Evolutionary conservation across 441 rosid genomes (phyloP), one percentile per base, ranked within the genome.

Genomic region (Erodium trifolium): DNA sequence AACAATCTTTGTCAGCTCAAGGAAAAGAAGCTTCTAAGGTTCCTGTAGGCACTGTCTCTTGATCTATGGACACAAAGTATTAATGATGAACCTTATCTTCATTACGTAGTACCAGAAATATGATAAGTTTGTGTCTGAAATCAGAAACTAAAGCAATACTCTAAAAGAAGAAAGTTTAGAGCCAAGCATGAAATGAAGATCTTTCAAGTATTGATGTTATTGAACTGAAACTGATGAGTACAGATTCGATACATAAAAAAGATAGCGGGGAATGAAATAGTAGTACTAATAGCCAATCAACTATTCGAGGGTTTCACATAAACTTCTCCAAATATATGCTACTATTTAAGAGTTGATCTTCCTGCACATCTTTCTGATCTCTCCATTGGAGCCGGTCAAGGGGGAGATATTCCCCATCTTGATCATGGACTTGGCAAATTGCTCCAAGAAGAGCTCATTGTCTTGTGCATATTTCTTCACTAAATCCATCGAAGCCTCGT

Each of bases 391-490:
- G n/a, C 70, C 74, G 4, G 74, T 66, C 6, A 59, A 67, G 14
- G 74, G 70, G 1, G 66, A 71, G 34, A 71, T 66, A 57, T 71
- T 71, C 6, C 74, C 74, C 70, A 66, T 71, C 59, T 41, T 41
- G 19, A 29, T 19, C 39, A 57, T 57, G 63, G 63, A 57, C 31
- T 57, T 57, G 63, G 63, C 31, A 9, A 57, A 57, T 18, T 57
- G 63, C 31, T 57, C 63, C 31, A 57, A 9, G 31, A 57, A 57
- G 5, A 57, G 29, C 63, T 57, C 63, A 9, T 57, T 57, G 63
- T 57, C 27, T 11, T 57, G 29, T 18, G 63, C 63, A 57, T 57
- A 57, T 1, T 57, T 18, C 29, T 57, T 57, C 63, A 57, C 63
- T 1, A 57, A 8, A 8, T 57, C 63, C 63, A 57, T 18, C 1